Evolutionary conservation across 495 filamentous ascomycete genomes (phyloP), one percentile per base, ranked within the genome.

Genomic region (Aspergillus sclerotioniger): DNA sequence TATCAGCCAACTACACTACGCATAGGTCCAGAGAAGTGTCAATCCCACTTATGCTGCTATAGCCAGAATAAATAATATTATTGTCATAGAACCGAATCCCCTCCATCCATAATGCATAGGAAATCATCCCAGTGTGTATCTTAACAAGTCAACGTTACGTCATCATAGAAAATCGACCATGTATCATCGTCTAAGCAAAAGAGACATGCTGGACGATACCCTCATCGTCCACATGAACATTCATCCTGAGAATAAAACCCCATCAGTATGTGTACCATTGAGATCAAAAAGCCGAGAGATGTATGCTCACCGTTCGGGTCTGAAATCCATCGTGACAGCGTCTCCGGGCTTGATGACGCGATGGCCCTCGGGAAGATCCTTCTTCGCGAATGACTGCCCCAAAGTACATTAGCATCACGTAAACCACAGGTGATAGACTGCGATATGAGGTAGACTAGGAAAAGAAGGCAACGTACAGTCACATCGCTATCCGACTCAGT

Each of bases 181-280:
- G 17, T 35, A 31, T 54, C 10, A n/a, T 6, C 25, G 8, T 47
- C 56, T 68, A 79, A 48, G 73, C 75, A 61, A 72, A 79, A 41
- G 75, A 75, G 46, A 92, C 87, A 67, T 92, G 81, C 53, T 75
- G 80, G n/a, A 93, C 87, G 1, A 82, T 90, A 7, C 87, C 89
- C 54, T 90, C 82, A 13, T 89, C 82, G 47, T 81, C 82, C 21
- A 91, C 67, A 65, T 91, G 85, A 29, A 93, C 75, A 60, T 92
- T 93, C 58, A 93, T 70, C 64, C 88, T 84, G 35, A 39, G 4
- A 12, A 48, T 28, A 50, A 56, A 33, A 55, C 39, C 20, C 10
- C 1, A 44, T 55, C 21, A 57, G 20, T 56, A 31, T 20, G 28
- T 28, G 39, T 20, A 33, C 47, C 47, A 15, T 5, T 4, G 9